A percentile compares a stretch with the other conserved stretches of the same genome.
These are phyloP conservation scores for Starmera stellimalicola DNA, from an alignment of 1,139 yeast species.

Conservation along the genomic window DNA sequence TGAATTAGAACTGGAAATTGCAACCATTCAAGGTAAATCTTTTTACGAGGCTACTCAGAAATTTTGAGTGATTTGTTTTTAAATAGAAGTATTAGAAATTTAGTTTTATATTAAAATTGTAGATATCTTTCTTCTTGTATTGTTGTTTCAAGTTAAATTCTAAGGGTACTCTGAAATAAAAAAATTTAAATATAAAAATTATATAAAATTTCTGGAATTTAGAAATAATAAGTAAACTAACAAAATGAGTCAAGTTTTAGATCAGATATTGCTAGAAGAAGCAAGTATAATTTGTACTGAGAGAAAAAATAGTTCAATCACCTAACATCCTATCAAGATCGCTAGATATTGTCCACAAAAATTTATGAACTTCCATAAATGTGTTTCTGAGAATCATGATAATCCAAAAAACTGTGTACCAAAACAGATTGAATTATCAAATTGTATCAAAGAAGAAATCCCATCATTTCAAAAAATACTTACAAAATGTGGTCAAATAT, in stretches of 20 bases:
- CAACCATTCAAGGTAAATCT: conserved; percentile 46
- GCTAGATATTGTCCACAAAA: conserved; percentile 25
- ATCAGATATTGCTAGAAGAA: conserved; percentile 19
- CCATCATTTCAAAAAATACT: conserved; percentile 24
- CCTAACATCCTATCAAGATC: conserved; percentile 10
- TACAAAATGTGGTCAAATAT: conserved; percentile 17
- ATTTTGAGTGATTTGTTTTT: conserved; percentile 6
- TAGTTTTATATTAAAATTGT: too few species aligned
- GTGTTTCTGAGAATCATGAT: conserved; percentile 22
- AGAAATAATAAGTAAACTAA: neutral
- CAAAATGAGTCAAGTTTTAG: conserved; percentile 16
- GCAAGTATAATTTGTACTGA: too few species aligned
- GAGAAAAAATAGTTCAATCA: too few species aligned
- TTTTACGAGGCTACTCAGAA: conserved; percentile 25
- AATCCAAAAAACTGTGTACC: conserved; percentile 20
- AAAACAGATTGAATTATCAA: conserved; percentile 20
- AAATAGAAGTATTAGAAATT: neutral
- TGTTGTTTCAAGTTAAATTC: too few species aligned
- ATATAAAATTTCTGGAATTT: neutral
- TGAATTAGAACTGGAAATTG: conserved; percentile 56
- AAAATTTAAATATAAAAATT: too few species aligned
- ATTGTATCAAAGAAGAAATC: conserved; percentile 21
- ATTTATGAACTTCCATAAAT: conserved; percentile 24
- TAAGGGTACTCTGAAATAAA: too few species aligned
- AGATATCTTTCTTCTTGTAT: too few species aligned